Base-by-base conservation (phyloP, 1,284 basidiomycete genomes). In the Sphagnurus paluster region DNA sequence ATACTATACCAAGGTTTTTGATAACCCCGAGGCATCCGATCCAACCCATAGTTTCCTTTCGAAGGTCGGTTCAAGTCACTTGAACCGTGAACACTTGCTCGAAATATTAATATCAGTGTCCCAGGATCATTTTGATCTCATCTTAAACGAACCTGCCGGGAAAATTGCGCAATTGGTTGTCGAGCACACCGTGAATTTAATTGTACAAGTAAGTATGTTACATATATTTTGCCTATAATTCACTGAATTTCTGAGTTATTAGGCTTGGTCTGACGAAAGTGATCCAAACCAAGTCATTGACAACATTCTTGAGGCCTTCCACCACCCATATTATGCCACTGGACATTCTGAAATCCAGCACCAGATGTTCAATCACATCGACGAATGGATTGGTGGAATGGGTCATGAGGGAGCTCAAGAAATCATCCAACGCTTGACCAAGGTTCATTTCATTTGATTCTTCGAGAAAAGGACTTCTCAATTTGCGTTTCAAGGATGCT, bases 161-260 rank as follows among this genome's bases (percentile, higher is more conserved):
- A 80, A 84, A 62, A 79, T 87, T 43, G 86, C 86, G 4, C 71
- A 79, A 59, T 63, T 84, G n/a, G 77, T 89, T 17, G 81, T 88
- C 11, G 70, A 76, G 48, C 66, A 86, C 60, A 66, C 71, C 3
- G 84, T 87, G 47, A 77, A 77, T 50, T 62, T 78, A 29, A 76
- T 90, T 44, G 84, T 89, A 26, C 66, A 78, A 55, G 80, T 81
- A 39, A 29, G 66, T 54, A 1, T n/a, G n/a, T n/a, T n/a, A n/a
- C 3, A 30, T 37, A 24, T 41, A 39, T 5, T 39, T 25, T 24
- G 8, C 28, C 23, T 37, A 6, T n/a, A 9, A 16, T 39, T 34
- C 20, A 35, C 16, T 39, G 50, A 24, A 49, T 24, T 8, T 17
- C 24, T n/a, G 19, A 19, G 19, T n/a, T 5, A 32, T 5, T 61